Evolutionary conservation across 2,329 filamentous ascomycete genomes (phyloP).

Genomic region (Lachnellula cervina): DNA sequence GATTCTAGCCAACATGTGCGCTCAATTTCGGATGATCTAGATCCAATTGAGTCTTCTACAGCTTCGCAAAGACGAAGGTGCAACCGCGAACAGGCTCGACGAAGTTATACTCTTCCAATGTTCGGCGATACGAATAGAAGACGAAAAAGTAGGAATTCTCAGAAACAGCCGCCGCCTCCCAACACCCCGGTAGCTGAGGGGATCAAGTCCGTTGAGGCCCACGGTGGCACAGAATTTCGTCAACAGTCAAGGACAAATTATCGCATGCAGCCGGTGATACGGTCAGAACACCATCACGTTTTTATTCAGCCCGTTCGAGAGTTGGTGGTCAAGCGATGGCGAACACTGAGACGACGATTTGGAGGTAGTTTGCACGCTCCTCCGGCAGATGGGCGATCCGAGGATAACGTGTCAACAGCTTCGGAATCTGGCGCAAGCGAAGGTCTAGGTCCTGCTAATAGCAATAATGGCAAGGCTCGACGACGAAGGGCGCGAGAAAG

Average conservation of each 20-base stretch:
- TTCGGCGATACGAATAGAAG: neutral
- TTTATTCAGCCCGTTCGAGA: conserved; percentile 30
- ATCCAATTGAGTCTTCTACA: neutral
- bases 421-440: conserved; percentile 11
- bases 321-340: conserved; percentile 28
- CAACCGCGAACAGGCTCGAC: neutral
- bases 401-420: conserved; percentile 5
- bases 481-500: conserved; percentile 25
- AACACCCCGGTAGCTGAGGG: neutral
- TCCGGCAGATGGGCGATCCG: conserved; percentile 11
- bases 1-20: conserved; percentile 2
- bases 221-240: neutral
- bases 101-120: neutral
- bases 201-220: neutral
- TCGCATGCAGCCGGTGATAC: conserved; percentile 21
- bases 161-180: too few species aligned
- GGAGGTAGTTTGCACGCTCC: conserved; percentile 22
- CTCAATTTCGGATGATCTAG: conserved; percentile 1
- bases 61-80: conserved; percentile 1
- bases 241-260: conserved; percentile 11
- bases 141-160: neutral
- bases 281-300: conserved; percentile 27
- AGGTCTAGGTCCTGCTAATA: conserved; percentile 11
- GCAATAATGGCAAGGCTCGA: conserved; percentile 19
- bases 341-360: conserved; percentile 22